Evolutionary conservation across 495 filamentous ascomycete genomes (phyloP).

Genomic region (Choiromyces venosus): DNA sequence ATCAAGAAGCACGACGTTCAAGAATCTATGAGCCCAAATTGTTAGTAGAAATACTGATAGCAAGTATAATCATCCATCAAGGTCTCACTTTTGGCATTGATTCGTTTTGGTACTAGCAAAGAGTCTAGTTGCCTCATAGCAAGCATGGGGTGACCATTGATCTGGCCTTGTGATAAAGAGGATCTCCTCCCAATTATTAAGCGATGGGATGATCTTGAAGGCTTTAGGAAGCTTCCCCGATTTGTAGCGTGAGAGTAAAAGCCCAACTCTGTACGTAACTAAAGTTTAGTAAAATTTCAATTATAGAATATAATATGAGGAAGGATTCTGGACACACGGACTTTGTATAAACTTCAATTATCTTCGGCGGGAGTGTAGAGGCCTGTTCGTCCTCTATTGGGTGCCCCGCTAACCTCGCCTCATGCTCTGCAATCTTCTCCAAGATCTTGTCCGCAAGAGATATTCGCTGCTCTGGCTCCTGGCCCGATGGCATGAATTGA

Average conservation of each 20-base stretch:
- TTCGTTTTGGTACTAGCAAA: constrained; percentile 75
- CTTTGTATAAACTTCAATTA: constrained; percentile 90
- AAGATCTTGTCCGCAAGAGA: constrained; percentile 89
- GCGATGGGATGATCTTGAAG: constrained; percentile 89
- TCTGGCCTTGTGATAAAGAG: constrained; percentile 74
- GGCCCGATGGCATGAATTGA: constrained; percentile 65
- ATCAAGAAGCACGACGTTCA: constrained; percentile 74
- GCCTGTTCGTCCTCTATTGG: constrained; percentile 61
- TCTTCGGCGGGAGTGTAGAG: constrained; percentile 81
- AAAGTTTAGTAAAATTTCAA: constrained; percentile 1
- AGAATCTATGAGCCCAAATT: constrained; percentile 49
- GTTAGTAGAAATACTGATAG: constrained; percentile 3
- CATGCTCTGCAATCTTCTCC: constrained; percentile 86
- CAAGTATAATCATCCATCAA: neutral
- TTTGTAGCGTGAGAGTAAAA: constrained; percentile 86
- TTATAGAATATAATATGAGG: neutral
- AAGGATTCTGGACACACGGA: constrained; percentile 44
- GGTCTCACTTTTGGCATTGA: constrained; percentile 56
- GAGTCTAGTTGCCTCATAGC: constrained; percentile 78
- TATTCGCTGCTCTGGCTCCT: constrained; percentile 54
- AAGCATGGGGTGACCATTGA: constrained; percentile 79
- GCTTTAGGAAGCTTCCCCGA: constrained; percentile 92
- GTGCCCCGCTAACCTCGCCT: constrained; percentile 57
- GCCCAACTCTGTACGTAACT: constrained; percentile 58
- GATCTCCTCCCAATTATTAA: constrained; percentile 85